phyloP scores from a whole-genome alignment of 2,329 filamentous ascomycete species.

The Aureobasidium namibiae region DNA sequence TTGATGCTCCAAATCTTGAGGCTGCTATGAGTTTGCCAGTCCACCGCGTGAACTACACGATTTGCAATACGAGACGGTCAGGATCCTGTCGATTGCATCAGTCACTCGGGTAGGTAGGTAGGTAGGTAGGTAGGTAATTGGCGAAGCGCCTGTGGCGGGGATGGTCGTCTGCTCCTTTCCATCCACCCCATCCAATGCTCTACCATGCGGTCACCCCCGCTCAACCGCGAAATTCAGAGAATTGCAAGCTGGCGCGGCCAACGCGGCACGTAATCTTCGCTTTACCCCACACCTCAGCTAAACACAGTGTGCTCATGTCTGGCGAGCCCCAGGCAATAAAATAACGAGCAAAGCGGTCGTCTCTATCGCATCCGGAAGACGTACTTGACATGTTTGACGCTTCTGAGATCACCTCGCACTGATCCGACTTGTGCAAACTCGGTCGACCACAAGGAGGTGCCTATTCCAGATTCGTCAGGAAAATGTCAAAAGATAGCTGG shows the following conservation, averaged over 20 bases:
- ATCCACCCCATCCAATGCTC: background rate
- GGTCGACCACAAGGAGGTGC: background rate
- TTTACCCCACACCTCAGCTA: background rate
- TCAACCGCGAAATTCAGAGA: background rate
- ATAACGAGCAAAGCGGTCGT: background rate
- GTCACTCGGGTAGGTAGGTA: background rate
- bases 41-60: background rate
- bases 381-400: background rate
- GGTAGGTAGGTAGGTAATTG: background rate
- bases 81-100: background rate
- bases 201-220: slow-evolving; percentile 1
- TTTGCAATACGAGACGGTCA: background rate
- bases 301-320: background rate
- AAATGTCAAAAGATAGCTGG: background rate
- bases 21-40: background rate
- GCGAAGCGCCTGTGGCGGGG: background rate
- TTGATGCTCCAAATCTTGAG: background rate
- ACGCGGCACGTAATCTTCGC: background rate
- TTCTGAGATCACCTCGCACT: background rate
- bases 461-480: too few relatives aligned
- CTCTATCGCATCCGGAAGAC: background rate
- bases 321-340: background rate
- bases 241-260: background rate
- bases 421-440: background rate
- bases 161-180: background rate